Percentiles rank a stretch among this genome's conserved stretches.
These are phyloP conservation scores for Grammothele lineata DNA, from an alignment of 768 basidiomycete genomes.

Conservation along the genomic window DNA sequence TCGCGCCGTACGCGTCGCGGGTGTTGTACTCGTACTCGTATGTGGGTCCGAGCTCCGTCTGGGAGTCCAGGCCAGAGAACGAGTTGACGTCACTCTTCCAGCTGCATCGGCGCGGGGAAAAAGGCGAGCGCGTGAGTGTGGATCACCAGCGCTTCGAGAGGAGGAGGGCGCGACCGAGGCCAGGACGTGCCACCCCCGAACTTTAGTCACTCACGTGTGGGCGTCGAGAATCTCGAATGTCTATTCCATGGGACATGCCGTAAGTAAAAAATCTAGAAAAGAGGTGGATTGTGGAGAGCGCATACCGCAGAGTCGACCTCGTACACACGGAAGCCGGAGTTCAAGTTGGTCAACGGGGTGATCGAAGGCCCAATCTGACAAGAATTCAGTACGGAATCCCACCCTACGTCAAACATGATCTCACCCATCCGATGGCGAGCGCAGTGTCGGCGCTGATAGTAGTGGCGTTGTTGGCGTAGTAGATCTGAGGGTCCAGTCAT, in stretches of 20 bases:
- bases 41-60: conserved; percentile 54
- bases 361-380: conserved; percentile 65
- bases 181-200: not conserved
- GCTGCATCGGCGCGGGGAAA: too few species aligned
- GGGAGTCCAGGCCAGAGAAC: conserved; percentile 54
- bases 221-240: conserved; percentile 78
- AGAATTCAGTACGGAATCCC: not conserved
- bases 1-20: conserved; percentile 59
- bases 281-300: not conserved
- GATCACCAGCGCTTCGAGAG: not conserved
- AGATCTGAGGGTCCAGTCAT: conserved; percentile 41
- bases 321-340: conserved; percentile 72
- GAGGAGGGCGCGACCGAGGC: not conserved
- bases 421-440: conserved; percentile 47
- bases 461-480: conserved; percentile 70
- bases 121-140: too few species aligned
- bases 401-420: not conserved
- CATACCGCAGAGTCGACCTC: conserved; percentile 66
- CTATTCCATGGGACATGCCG: conserved; percentile 27
- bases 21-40: conserved; percentile 65
- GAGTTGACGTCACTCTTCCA: conserved; percentile 62
- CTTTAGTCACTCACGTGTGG: conserved; percentile 52
- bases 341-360: conserved; percentile 66
- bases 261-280: too few species aligned
- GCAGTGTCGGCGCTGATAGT: conserved; percentile 53